A percentile compares a stretch with the other conserved stretches of the same genome.
phyloP scores from a whole-genome alignment of 2,329 filamentous ascomycete genomes.

The Calonectria honghensis region DNA sequence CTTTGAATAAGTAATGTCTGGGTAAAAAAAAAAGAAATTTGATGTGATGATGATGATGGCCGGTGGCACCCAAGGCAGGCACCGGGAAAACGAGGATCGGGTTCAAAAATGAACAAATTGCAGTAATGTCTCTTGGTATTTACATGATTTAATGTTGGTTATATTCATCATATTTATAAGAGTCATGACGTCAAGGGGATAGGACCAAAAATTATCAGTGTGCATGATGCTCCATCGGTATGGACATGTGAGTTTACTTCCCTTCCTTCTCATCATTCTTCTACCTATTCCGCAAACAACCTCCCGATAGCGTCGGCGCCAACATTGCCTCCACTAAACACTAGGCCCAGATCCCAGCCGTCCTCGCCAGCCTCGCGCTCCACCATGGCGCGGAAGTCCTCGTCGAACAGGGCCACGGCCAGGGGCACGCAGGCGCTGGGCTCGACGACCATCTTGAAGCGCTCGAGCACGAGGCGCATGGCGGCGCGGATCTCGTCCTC shows the following conservation, averaged over 20 bases:
- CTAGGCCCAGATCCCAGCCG: conserved; percentile 82
- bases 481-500: conserved; percentile 89
- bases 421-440: conserved; percentile 90
- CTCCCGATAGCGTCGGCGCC: conserved; percentile 71
- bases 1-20: conserved; percentile 56
- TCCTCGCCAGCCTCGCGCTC: conserved; percentile 81
- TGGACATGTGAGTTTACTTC: neutral
- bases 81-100: neutral
- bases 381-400: conserved; percentile 85
- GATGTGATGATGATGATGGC: too few species aligned
- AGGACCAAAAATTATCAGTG: neutral
- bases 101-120: neutral
- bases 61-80: neutral
- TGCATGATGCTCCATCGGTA: neutral
- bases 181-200: neutral
- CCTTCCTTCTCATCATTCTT: neutral
- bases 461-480: conserved; percentile 86
- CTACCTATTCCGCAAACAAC: conserved; percentile 63
- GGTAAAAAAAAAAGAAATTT: neutral
- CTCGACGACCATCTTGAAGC: conserved; percentile 93
- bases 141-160: conserved; percentile 5
- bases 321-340: conserved; percentile 78
- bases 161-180: neutral
- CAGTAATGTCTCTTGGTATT: conserved; percentile 7
- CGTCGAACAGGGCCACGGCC: conserved; percentile 88